Base-by-base conservation (phyloP, 169 alveolate genomes). In the Plasmodium fragile region DNA sequence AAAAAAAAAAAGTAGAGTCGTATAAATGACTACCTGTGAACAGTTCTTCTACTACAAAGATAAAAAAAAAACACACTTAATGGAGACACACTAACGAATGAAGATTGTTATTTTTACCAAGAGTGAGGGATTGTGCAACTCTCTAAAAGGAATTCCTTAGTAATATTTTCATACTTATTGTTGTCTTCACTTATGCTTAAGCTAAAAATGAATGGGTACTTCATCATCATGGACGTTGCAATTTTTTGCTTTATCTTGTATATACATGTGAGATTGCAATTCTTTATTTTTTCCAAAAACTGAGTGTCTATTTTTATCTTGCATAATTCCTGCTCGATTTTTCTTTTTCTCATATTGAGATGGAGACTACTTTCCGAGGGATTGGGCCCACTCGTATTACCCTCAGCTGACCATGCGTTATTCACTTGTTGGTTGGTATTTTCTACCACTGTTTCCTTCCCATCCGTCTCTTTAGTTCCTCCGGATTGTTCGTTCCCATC, bases 171-270 rank as follows among this genome's bases (percentile, higher is more conserved):
- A 84, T 73, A 49, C 28, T 71, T 84, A 34, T 83, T 83, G 25
- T 45, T 39, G 32, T 32, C 81, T 52, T 78, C 34, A 7, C 89
- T 69, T 6, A 78, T 59, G 52, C 81, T 89, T 36, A 89, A 79
- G 71, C 49, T 89, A 89, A 89, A 55, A 78, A 89, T 89, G 32
- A 89, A 89, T 25, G 94, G 94, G 6, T 78, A 89, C 30, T 89
- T 89, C 53, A 77, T 8, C 34, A 55, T 55, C 81, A 89, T 59
- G 3, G 94, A 89, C n/a, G 79, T 89, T 59, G 43, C 81, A 22
- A 89, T 78, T 45, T 89, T 89, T 69, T 78, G 79, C 43, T 41
- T 55, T 8, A 89, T 89, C n/a, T 28, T 72, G 49, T 70, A 36
- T 18, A 30, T 77, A 28, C 90, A 89, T 30, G 94, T 25, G 53